A percentile compares a stretch with the other conserved stretches of the same genome.
Evolutionary conservation across 257 asterid genomes (phyloP).

Genomic region (Primulina huaijiensis): DNA sequence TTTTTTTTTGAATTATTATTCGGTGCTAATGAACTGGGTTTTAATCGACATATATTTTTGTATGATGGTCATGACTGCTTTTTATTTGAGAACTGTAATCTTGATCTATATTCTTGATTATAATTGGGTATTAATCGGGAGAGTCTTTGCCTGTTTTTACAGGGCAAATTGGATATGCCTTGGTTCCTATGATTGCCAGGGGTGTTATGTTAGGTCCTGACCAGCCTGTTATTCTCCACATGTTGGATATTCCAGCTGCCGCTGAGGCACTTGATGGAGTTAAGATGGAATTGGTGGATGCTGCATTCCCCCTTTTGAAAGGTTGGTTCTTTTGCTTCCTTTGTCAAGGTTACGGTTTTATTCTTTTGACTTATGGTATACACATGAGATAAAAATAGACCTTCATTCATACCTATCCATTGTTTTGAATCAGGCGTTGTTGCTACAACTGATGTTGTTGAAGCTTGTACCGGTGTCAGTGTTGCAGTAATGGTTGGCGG

Average conservation of each 20-base stretch:
- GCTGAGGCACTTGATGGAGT: slow-evolving; percentile 93
- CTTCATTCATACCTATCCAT: background rate
- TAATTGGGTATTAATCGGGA: background rate
- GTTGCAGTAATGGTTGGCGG: slow-evolving; percentile 97
- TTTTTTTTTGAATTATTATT: too few relatives aligned
- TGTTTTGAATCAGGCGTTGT: slow-evolving; percentile 66
- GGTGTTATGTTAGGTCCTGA: slow-evolving; percentile 88
- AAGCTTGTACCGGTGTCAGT: slow-evolving; percentile 85
- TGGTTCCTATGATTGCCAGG: slow-evolving; percentile 93
- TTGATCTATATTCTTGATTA: background rate
- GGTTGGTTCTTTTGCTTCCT: slow-evolving; percentile 36
- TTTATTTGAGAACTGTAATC: too few relatives aligned
- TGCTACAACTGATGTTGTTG: slow-evolving; percentile 82
- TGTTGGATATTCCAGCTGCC: slow-evolving; percentile 87
- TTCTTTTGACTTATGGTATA: background rate
- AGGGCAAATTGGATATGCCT: slow-evolving; percentile 97
- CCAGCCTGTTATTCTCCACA: slow-evolving; percentile 92
- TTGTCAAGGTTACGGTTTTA: background rate
- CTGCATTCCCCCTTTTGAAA: slow-evolving; percentile 89
- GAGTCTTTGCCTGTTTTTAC: slow-evolving; percentile 24
- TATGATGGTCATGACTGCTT: too few relatives aligned
- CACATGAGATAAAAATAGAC: background rate
- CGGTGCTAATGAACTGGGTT: background rate
- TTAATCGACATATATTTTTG: background rate
- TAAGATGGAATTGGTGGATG: slow-evolving; percentile 89